Evolutionary conservation across 345 rosid species (phyloP), one percentile per base, ranked within the genome.

Genomic region (Salix arbutifolia): DNA sequence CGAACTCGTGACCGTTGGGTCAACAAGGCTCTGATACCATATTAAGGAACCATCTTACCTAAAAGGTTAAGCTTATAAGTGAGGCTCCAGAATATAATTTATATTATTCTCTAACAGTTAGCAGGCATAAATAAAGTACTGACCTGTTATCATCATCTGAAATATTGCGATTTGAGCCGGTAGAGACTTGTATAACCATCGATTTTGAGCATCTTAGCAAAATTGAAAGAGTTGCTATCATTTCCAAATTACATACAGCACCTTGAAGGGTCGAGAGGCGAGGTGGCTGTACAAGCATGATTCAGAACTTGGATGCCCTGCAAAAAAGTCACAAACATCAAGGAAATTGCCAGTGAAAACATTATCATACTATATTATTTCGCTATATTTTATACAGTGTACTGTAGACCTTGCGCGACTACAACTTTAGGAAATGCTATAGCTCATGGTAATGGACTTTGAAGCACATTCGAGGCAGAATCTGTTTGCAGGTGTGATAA

Each of bases 91-190:
- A n/a, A n/a, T n/a, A n/a, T n/a, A n/a, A n/a, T n/a, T n/a, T n/a
- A n/a, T n/a, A n/a, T n/a, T n/a, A n/a, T n/a, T n/a, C n/a, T n/a
- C n/a, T n/a, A n/a, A n/a, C n/a, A n/a, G n/a, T n/a, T n/a, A 26
- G 21, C 37, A 33, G 30, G 7, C 62, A 46, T 17, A 67, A 18
- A 23, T 21, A 16, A 21, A 18, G 19, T 23, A 35, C 72, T 70
- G 44, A 91, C 90, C 92, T 82, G 77, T 77, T 77, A 62, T 82
- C 71, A 58, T 69, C 65, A 28, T 80, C 75, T 62, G 82, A 71
- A 79, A 53, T 14, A 38, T 67, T 67, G 52, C 48, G 58, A 74
- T 75, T 71, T 37, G 78, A 77, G 64, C 48, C 70, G n/a, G 25
- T 50, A 67, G 84, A 83, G 76, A 85, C 53, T 33, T 17, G 78